Base-by-base conservation (phyloP, 1,284 basidiomycete genomes). In the Mycena sp. region DNA sequence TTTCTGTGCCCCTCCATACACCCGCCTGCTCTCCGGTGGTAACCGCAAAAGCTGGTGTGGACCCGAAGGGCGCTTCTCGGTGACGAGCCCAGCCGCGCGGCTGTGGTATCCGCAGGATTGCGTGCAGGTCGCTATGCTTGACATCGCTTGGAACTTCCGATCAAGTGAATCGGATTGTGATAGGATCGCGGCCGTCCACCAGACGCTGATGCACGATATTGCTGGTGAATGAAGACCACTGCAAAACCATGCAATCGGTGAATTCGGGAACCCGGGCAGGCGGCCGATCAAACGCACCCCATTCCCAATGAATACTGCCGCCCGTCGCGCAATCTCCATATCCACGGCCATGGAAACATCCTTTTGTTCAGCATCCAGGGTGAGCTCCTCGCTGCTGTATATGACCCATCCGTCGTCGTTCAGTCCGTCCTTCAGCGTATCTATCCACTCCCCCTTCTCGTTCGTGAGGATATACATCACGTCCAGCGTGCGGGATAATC, bases 281-380 rank as follows among this genome's bases (percentile, higher is more conserved):
- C 17, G 16, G 25, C 10, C 6, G 29, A 16, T 37, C 1, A 17
- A 40, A 19, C 51, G 29, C 30, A 55, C 53, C 30, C 85, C 86
- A 70, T 87, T 87, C 0, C 87, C 87, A 50, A 88, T 81, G 69
- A 88, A 88, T 6, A 87, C 84, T 4, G 84, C 85, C 1, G 86
- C 81, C 57, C 78, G 73, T 43, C 84, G 76, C n/a, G 82, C 86
- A 50, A 89, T 79, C 65, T 88, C 85, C 83, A 87, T 87, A 73
- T 88, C 87, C 11, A 87, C 82, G 38, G 83, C 85, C 73, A 85
- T 83, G n/a, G 79, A 80, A 6, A 87, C 81, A 56, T 85, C 85
- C 45, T 75, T 79, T 71, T 87, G 83, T 65, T 84, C 79, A 68
- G 77, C 69, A 65, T 81, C 78, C 7, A 82, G 69, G 32, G 76